Conservation (phyloP, 2,329 filamentous ascomycete species). For the Colletotrichum tropicale region DNA sequence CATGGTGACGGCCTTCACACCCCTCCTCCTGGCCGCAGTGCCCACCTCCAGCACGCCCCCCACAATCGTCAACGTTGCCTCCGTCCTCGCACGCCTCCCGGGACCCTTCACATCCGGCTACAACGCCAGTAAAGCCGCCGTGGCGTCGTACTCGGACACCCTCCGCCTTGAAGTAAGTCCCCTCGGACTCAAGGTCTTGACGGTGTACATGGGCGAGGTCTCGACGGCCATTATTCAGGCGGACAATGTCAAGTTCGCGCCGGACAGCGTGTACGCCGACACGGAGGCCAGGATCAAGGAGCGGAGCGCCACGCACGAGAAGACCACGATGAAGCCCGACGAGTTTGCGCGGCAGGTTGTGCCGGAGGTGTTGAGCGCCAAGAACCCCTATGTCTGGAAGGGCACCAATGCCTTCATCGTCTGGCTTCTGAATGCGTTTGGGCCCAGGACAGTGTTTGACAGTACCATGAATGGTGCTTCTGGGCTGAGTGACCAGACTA, state of each 20-base stretch:
- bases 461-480: neutral
- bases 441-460: conserved; percentile 34
- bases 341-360: neutral
- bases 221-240: neutral
- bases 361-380: neutral
- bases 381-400: neutral
- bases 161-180: conserved; percentile 37
- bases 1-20: conserved; percentile 41
- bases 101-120: conserved; percentile 43
- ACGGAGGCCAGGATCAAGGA: neutral
- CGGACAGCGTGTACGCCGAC: conserved; percentile 3
- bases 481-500: neutral
- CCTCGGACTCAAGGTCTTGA: conserved; percentile 42
- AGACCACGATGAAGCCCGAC: neutral
- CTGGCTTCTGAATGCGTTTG: conserved; percentile 34
- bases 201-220: conserved; percentile 31
- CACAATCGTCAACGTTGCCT: conserved; percentile 43
- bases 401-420: conserved; percentile 8
- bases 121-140: conserved; percentile 47
- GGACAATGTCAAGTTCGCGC: neutral
- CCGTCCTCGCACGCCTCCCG: conserved; percentile 32
- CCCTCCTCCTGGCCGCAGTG: conserved; percentile 35
- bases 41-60: conserved; percentile 24
- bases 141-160: conserved; percentile 40
- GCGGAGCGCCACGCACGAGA: neutral